A percentile compares a stretch with the other conserved stretches of the same genome.
Evolutionary conservation across 1,284 basidiomycete species (phyloP).

Genomic region (Volvariella surrecta): DNA sequence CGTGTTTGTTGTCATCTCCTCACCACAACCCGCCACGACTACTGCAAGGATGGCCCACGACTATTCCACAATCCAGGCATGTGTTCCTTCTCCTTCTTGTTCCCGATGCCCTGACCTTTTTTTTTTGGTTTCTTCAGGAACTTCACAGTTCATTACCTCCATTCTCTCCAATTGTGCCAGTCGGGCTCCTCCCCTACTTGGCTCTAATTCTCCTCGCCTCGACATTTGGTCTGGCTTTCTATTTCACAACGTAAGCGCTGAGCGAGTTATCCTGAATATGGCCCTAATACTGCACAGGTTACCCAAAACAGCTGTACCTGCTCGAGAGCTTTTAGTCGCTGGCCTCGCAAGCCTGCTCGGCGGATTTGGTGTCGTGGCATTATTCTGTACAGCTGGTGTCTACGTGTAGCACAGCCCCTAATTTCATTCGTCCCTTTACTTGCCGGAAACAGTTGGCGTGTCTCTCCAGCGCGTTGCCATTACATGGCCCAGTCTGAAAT

Average conservation of each 20-base stretch:
- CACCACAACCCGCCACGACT: slow-evolving; percentile 8
- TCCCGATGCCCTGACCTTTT: slow-evolving; percentile 7
- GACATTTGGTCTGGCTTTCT: slow-evolving; percentile 79
- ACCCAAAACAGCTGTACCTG: slow-evolving; percentile 60
- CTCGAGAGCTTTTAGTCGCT: slow-evolving; percentile 63
- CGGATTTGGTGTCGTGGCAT: slow-evolving; percentile 79
- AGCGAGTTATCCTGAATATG: slow-evolving; percentile 6
- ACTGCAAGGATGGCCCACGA: slow-evolving; percentile 23
- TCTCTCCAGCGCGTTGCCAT: no score
- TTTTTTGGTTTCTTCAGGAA: slow-evolving; percentile 22
- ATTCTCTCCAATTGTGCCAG: slow-evolving; percentile 64
- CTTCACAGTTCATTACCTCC: slow-evolving; percentile 37
- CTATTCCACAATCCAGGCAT: slow-evolving; percentile 28
- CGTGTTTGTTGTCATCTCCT: slow-evolving; percentile 27
- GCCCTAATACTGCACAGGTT: slow-evolving; percentile 36
- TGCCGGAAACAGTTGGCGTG: no score
- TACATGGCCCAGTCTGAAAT: no score
- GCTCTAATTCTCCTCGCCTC: slow-evolving; percentile 63
- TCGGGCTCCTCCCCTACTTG: slow-evolving; percentile 59
- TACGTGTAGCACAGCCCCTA: slow-evolving; percentile 51
- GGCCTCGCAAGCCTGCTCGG: slow-evolving; percentile 68
- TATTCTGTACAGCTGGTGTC: slow-evolving; percentile 83
- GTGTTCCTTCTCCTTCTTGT: slow-evolving; percentile 3
- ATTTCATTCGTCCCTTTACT: neutral
- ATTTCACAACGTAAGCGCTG: slow-evolving; percentile 75